Base-by-base conservation (phyloP, 106 monocot genomes). In the Iris macrosiphon region DNA sequence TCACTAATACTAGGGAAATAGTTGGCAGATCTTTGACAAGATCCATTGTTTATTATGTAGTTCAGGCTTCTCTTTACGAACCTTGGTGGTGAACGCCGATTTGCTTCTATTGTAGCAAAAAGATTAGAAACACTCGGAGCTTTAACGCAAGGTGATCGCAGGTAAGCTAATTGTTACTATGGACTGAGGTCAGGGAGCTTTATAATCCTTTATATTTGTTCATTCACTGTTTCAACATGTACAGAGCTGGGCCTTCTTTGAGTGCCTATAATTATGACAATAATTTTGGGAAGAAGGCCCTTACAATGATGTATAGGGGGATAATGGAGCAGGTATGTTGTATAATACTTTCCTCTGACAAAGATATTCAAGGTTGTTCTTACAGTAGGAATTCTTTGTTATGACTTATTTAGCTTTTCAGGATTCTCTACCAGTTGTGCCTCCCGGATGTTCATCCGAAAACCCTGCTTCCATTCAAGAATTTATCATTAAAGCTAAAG, bases 91-190 rank as follows among this genome's bases (percentile, higher is more conserved):
- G 96, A 98, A 50, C 83, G 78, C 25, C 72, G 96, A 23, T 98
- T 98, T 81, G 96, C 96, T 52, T 98, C 96, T 27, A 98, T 91
- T 51, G 96, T 98, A 25, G 96, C 96, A 60, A 98, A 98, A 67
- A 79, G 96, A 46, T 64, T 98, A 58, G 90, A 98, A 46, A 72
- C 83, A 10, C 96, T 98, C 64, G 96, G 96, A 46, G 96, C 96
- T 61, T 41, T 98, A 71, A 98, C 96, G 12, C 96, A 98, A 91
- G 96, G 96, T 77, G 96, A 98, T 80, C 73, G 96, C 50, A 98
- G 96, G 96, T 98, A 32, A 58, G 40, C n/a, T 25, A 35, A 9
- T 34, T 49, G 26, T 63, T 19, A 29, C 8, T 41, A 21, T 58
- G 16, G 30, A 31, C 17, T 28, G 23, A 40, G 1, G 1, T 15